Conservation (phyloP, 495 filamentous ascomycete species). For the Penicillium desertorum region DNA sequence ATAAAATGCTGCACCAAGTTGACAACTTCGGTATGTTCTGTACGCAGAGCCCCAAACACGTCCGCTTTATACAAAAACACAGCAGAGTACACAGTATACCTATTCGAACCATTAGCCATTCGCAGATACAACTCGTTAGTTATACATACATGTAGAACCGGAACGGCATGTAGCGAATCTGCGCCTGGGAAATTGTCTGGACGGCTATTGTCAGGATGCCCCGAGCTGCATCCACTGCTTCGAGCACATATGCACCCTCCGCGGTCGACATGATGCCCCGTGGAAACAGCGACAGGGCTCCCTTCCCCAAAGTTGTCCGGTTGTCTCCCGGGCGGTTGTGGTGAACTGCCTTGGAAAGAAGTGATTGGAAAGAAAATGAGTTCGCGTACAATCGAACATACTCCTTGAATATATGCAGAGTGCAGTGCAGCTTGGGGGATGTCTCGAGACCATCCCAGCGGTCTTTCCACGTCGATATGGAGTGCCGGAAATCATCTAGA, state of each 20-base stretch:
- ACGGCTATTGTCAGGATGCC: neutral
- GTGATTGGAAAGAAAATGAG: constrained; percentile 8
- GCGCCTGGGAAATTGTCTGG: neutral
- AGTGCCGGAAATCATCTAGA: constrained; percentile 3
- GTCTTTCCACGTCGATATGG: constrained; percentile 3
- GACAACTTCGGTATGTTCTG: constrained; percentile 2
- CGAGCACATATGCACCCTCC: constrained; percentile 6
- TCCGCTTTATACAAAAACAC: constrained; percentile 11
- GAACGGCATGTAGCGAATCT: constrained; percentile 11
- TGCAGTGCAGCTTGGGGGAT: constrained; percentile 3
- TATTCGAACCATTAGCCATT: neutral
- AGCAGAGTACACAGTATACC: constrained; percentile 7
- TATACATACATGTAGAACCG: constrained; percentile 7
- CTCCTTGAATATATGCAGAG: neutral
- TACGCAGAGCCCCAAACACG: constrained; percentile 3
- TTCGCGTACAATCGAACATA: constrained; percentile 4
- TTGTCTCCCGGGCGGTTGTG: too few relatives aligned
- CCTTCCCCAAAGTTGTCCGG: too few relatives aligned
- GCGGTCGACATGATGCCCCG: constrained; percentile 6
- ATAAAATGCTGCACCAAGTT: constrained; percentile 7
- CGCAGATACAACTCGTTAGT: neutral
- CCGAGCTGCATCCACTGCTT: neutral
- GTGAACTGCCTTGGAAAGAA: constrained; percentile 8
- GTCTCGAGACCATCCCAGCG: constrained; percentile 1
- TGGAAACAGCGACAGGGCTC: constrained; percentile 4